Evolutionary conservation across 2,329 filamentous ascomycete genomes (phyloP), one percentile per base, ranked within the genome.

Genomic region (Microdochium trichocladiopsis): DNA sequence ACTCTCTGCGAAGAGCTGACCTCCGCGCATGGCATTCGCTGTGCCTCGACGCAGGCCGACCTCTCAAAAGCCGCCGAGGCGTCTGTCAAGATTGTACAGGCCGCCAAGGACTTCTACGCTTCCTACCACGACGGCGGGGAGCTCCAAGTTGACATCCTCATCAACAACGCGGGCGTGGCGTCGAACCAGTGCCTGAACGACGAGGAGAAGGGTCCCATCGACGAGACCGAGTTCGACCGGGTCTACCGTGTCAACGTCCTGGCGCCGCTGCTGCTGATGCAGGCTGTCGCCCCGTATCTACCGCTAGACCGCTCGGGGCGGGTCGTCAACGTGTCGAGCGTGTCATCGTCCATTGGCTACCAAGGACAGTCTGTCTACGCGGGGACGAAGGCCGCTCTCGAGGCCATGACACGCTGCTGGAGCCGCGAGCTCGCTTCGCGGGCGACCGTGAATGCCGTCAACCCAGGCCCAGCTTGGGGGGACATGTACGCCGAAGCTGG

Each of bases 151-250:
- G 83, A 87, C 63, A 83, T 88, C 53, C 70, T 88, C 43, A 72
- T 88, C 66, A 87, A 88, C 70, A 88, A 87, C 63, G 84, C 85
- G 6, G 84, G 83, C 9, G 63, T 71, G 1, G 60, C 70, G 48
- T 64, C 76, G 47, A 86, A 86, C 62, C 74, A 80, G 47, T 59
- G 67, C 2, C 69, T 78, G 11, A 71, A 75, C 50, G 77, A 84
- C 3, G 36, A 14, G 10, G 51, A 25, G 6, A 16, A 52, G 37
- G 53, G 53, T 21, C 25, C 50, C 53, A 76, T 81, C 53, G 74
- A 74, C 12, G 61, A 70, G 4, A 75, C 76, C 11, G 74, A 84
- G 57, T 87, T 85, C 67, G 72, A 79, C 41, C 70, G 75, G 60
- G 75, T 82, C 51, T 87, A 83, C 66, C 75, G 76, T 51, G 74